A percentile compares a stretch with the other conserved stretches of the same genome.
phyloP scores from a whole-genome alignment of 2,329 filamentous ascomycete genomes.

The Paramyrothecium roridum region DNA sequence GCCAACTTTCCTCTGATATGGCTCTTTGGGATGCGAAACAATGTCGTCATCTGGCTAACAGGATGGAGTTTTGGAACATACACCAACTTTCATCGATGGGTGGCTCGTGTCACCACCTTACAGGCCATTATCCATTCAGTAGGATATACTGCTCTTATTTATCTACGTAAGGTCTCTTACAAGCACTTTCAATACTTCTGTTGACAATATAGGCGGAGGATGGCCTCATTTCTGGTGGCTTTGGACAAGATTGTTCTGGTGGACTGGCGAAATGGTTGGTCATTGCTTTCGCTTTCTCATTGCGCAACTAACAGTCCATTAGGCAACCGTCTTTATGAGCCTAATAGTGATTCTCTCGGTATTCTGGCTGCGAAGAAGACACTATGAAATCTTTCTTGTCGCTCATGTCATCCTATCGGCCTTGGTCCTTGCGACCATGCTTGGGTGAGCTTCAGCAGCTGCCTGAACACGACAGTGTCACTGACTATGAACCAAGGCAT shows the following conservation, averaged over 20 bases:
- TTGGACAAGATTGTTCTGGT: constrained; percentile 45
- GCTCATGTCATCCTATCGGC: constrained; percentile 51
- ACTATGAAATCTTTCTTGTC: constrained; percentile 49
- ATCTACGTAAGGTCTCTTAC: constrained; percentile 22
- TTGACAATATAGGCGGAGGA: constrained; percentile 29
- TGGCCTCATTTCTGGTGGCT: constrained; percentile 30
- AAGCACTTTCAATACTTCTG: accelerated
- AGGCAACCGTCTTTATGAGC: constrained; percentile 44
- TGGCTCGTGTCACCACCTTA: constrained; percentile 59
- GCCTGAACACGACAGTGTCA: background rate
- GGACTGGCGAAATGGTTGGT: constrained; percentile 43
- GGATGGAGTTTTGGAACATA: constrained; percentile 67
- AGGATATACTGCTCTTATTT: constrained; percentile 50
- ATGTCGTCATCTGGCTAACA: constrained; percentile 62
- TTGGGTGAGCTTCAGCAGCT: constrained; percentile 38
- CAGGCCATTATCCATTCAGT: constrained; percentile 62
- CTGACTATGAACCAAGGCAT: constrained; percentile 32
- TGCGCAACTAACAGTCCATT: background rate
- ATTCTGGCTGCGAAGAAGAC: constrained; percentile 46
- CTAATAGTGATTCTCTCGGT: constrained; percentile 43
- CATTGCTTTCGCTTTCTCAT: background rate
- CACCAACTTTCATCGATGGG: constrained; percentile 65
- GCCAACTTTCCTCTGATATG: constrained; percentile 63
- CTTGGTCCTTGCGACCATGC: constrained; percentile 46
- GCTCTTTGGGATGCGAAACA: constrained; percentile 66